Evolutionary conservation across 1,284 basidiomycete genomes (phyloP), one percentile per base, ranked within the genome.

Genomic region (Puccinia triticina): DNA sequence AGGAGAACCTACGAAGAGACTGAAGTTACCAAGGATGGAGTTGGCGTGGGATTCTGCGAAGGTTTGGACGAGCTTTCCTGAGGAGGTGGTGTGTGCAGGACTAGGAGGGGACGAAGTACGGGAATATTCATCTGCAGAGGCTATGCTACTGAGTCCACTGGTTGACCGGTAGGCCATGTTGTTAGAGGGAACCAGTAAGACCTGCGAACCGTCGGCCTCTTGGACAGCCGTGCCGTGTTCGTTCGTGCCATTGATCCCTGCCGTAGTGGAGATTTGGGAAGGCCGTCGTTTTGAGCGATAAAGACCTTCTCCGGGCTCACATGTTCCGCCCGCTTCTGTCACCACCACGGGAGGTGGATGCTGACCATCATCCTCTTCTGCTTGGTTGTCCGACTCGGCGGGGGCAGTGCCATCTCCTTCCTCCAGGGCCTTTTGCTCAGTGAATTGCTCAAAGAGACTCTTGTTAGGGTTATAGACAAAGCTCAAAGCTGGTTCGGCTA

Each of bases 401-500:
- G 74, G 23, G 18, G 59, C 64, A 53, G 53, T 59, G 50, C 85
- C 82, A 16, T 86, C 84, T 4, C 84, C 84, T 67, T 85, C 85
- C 79, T 88, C 83, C 12, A 87, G 85, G 12, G 86, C 85, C 61
- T 88, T 86, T 76, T 85, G 85, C 2, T 87, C 87, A 32, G 87
- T 87, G 74, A 95, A 95, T 86, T 96, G 94, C 85, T 96, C 94
- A 86, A 92, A 96, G 43, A 96, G 89, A 83, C 91, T 92, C 82
- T 92, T 90, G 85, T 92, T 93, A 14, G 93, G 90, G 86, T 96
- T 94, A 86, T 95, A 96, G 14, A 91, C 85, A 84, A 88, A 88
- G 69, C 87, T 88, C 37, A 86, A 84, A 5, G 94, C 94, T 5
- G 94, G 94, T 88, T 96, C 94, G 82, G 93, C 91, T 10, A 89